Conservation (phyloP, 371 early-diverging fungal genomes). For the Haplosporangium sp. region DNA sequence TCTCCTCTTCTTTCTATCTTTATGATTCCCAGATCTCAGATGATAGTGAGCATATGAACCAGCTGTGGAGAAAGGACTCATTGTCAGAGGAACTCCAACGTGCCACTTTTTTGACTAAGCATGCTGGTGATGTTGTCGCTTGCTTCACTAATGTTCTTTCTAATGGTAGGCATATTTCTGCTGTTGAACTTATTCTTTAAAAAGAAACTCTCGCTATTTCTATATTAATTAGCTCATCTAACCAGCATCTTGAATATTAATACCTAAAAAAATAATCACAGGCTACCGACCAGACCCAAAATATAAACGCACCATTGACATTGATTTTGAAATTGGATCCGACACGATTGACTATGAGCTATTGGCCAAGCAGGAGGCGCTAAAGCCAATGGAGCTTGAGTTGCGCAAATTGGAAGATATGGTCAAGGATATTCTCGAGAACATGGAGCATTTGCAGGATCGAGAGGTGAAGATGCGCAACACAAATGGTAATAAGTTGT, state of each 20-base stretch:
- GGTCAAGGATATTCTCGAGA: conserved; percentile 79
- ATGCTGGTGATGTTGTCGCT: conserved; percentile 83
- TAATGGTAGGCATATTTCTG: conserved; percentile 61
- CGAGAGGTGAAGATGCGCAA: conserved; percentile 87
- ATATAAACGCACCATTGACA: conserved; percentile 71
- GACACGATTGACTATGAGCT: conserved; percentile 82
- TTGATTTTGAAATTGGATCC: conserved; percentile 88
- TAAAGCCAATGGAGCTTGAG: conserved; percentile 92
- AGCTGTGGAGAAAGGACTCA: conserved; percentile 70
- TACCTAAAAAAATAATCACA: conserved; percentile 26
- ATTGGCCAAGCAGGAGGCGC: conserved; percentile 78
- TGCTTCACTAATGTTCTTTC: conserved; percentile 90
- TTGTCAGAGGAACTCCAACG: conserved; percentile 64
- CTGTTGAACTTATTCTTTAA: too few relatives aligned
- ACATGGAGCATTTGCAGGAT: conserved; percentile 84
- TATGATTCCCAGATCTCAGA: conserved; percentile 65
- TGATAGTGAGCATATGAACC: conserved; percentile 72
- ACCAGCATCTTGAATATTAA: neutral
- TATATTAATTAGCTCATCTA: neutral
- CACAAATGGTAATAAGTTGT: conserved; percentile 78
- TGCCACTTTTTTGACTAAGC: conserved; percentile 80
- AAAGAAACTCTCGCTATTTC: neutral
- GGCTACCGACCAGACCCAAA: conserved; percentile 70
- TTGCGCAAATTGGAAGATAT: conserved; percentile 83
- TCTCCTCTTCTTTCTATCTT: neutral